These are phyloP conservation scores for Venturia nashicola DNA, from an alignment of 2,329 filamentous ascomycete genomes.

Conservation along the genomic window DNA sequence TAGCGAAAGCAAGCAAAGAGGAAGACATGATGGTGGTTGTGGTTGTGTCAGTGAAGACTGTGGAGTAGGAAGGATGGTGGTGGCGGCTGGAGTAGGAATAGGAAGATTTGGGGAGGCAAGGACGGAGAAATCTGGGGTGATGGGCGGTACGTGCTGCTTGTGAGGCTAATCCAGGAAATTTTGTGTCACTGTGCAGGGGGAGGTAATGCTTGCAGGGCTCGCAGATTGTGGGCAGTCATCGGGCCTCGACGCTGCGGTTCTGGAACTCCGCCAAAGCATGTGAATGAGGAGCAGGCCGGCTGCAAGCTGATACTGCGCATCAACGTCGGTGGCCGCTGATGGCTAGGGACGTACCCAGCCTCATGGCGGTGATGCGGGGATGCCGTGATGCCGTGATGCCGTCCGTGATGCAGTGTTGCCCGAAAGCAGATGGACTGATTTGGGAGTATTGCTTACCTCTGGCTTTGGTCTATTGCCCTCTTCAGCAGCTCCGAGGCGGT, in stretches of 20 bases:
- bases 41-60: background rate
- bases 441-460: conserved; percentile 3
- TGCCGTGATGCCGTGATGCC: too few species aligned
- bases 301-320: background rate
- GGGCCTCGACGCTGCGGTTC: conserved; percentile 2
- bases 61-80: background rate
- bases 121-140: conserved; percentile 4
- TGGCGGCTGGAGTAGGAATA: background rate
- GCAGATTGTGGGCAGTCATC: conserved; percentile 11
- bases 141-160: conserved; percentile 6
- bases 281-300: background rate
- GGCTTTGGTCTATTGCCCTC: background rate
- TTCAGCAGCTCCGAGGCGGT: background rate
- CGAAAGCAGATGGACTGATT: background rate
- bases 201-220: conserved; percentile 13
- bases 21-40: conserved; percentile 3
- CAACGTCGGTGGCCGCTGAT: background rate
- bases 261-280: conserved; percentile 2
- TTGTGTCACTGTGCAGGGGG: conserved; percentile 19
- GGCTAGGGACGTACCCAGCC: background rate
- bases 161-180: conserved; percentile 17
- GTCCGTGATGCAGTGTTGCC: background rate
- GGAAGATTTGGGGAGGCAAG: background rate
- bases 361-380: background rate
- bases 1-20: conserved; percentile 4